Base-by-base conservation (phyloP, 1,284 basidiomycete species). In the Kwoniella shivajii region DNA sequence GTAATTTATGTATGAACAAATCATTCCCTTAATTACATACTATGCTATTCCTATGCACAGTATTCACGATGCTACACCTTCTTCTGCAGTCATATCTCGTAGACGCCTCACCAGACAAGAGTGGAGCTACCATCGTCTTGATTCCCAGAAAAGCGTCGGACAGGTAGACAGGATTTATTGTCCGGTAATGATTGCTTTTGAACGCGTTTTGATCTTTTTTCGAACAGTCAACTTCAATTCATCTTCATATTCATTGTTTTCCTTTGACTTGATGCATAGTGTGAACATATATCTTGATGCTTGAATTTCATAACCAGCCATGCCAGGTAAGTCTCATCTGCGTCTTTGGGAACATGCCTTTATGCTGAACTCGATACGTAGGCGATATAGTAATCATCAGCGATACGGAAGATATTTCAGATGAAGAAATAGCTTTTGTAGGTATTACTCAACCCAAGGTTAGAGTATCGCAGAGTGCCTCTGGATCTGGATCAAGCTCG, bases 361-460 rank as follows among this genome's bases (percentile, higher is more conserved):
- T 3, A 10, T 47, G 27, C 31, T 24, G 22, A 46, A 18, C 20
- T 37, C 18, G 10, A 9, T 43, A 24, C 7, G 26, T 16, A 59
- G 57, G 34, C 18, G 58, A 59, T 22, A 51, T 63, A 30, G 42
- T 63, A 1, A 31, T 60, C 18, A 50, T 56, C 33, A 60, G 58
- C 39, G 61, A 64, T 39, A 54, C 43, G 29, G 58, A 57, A 37
- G 47, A 49, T 20, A 44, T 52, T 4, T 50, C 50, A 4, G 54
- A 54, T 46, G 48, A 60, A 36, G 61, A 58, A 14, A 59, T 60
- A n/a, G 51, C 53, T 16, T 60, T 59, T 31, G 53, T 64, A 3
- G 54, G 62, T 20, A 43, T 49, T 5, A 57, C 31, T 38, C 33
- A 44, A 36, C 2, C 42, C 2, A 30, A 38, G 3, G 2, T 22